Conservation (phyloP, 208 protist species). For the Trypanosomatidae sp. region DNA sequence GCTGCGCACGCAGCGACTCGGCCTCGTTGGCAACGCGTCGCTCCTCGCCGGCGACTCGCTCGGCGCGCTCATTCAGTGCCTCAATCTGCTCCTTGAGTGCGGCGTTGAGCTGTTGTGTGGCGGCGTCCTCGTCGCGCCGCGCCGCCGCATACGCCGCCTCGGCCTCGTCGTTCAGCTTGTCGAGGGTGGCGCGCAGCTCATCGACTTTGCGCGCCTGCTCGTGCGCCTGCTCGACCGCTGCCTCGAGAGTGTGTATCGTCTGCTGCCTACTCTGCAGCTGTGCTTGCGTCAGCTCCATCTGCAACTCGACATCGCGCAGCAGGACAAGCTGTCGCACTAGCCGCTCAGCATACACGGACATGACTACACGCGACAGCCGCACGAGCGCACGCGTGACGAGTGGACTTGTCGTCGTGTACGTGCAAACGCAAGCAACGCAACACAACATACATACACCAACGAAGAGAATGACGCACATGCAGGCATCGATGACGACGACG, state of each 20-base stretch:
- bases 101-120: slow-evolving; percentile 19
- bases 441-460: no score
- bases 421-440: no score
- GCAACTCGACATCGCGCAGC: slow-evolving; percentile 21
- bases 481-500: no score
- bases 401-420: no score
- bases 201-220: slow-evolving; percentile 30
- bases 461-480: no score
- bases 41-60: slow-evolving; percentile 22
- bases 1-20: slow-evolving; percentile 23
- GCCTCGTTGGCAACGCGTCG: slow-evolving; percentile 16
- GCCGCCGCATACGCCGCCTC: slow-evolving; percentile 29
- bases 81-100: slow-evolving; percentile 22
- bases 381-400: no score
- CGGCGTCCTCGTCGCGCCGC: slow-evolving; percentile 20
- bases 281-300: slow-evolving; percentile 23
- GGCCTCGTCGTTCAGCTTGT: slow-evolving; percentile 23
- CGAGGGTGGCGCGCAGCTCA: slow-evolving; percentile 15
- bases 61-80: slow-evolving; percentile 21
- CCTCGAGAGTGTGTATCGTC: slow-evolving; percentile 11
- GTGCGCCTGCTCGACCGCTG: slow-evolving; percentile 10
- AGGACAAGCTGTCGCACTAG: slow-evolving; percentile 48
- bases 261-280: slow-evolving; percentile 14
- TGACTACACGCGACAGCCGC: slow-evolving; percentile 1
- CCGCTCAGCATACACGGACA: slow-evolving; percentile 30